A percentile compares a stretch with the other conserved stretches of the same genome.
Conservation (phyloP, 2,329 filamentous ascomycete genomes). For the Sarocladiaceae sp. region DNA sequence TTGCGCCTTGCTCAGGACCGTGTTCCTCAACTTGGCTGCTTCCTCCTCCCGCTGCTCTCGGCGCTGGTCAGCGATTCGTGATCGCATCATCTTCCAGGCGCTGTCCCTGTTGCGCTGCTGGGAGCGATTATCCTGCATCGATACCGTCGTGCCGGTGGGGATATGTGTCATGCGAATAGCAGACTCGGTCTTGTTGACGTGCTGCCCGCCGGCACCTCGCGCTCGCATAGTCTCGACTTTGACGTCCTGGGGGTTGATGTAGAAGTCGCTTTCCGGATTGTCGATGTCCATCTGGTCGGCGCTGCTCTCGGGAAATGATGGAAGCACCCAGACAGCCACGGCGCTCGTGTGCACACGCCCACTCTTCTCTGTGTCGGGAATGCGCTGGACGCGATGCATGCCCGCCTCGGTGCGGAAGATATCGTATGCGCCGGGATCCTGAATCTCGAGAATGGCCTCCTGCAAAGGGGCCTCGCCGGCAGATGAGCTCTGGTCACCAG, state of each 20-base stretch:
- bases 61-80: slow-evolving; percentile 71
- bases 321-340: slow-evolving; percentile 86
- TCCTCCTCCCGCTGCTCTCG: slow-evolving; percentile 81
- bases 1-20: slow-evolving; percentile 70
- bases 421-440: slow-evolving; percentile 71
- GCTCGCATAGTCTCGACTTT: slow-evolving; percentile 84
- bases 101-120: slow-evolving; percentile 83
- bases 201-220: slow-evolving; percentile 86
- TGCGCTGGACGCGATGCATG: slow-evolving; percentile 89
- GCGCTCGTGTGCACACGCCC: slow-evolving; percentile 92
- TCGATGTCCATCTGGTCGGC: slow-evolving; percentile 57
- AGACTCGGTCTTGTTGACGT: slow-evolving; percentile 97
- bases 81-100: slow-evolving; percentile 80
- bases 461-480: slow-evolving; percentile 64
- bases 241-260: slow-evolving; percentile 79
- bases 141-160: slow-evolving; percentile 79
- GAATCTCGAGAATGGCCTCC: slow-evolving; percentile 83
- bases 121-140: slow-evolving; percentile 87
- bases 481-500: slow-evolving; percentile 42
- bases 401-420: slow-evolving; percentile 80
- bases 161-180: slow-evolving; percentile 88
- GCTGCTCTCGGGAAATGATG: slow-evolving; percentile 62
- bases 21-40: slow-evolving; percentile 65
- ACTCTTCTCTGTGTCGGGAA: slow-evolving; percentile 84
- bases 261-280: slow-evolving; percentile 87